Conservation (phyloP, 345 rosid species). For the Lepidium aucheri region DNA sequence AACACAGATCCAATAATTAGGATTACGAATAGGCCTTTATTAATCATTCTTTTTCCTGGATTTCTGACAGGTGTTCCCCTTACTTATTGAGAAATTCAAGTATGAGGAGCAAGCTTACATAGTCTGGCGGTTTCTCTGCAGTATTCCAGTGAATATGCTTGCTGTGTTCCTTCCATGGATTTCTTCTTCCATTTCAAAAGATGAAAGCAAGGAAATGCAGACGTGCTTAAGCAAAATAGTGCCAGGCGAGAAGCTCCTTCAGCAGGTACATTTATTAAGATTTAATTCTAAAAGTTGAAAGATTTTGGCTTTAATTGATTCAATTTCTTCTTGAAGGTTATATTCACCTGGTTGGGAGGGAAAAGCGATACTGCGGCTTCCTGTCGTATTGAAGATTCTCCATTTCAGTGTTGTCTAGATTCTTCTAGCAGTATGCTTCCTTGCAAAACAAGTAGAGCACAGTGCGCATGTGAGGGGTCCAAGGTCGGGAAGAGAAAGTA, state of each 20-base stretch:
- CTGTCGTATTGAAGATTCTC: constrained; percentile 28
- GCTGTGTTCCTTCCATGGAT: constrained; percentile 86
- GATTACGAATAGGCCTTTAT: not conserved
- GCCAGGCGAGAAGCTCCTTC: constrained; percentile 75
- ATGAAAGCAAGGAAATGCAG: constrained; percentile 65
- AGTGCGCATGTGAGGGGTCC: constrained; percentile 45
- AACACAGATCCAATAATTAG: not conserved
- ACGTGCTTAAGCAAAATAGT: constrained; percentile 68
- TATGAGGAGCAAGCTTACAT: constrained; percentile 81
- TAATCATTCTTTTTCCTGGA: not conserved
- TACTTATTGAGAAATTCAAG: constrained; percentile 72
- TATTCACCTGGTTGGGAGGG: constrained; percentile 75
- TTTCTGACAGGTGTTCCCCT: constrained; percentile 60
- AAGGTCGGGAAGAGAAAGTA: constrained; percentile 68
- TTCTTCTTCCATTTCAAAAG: constrained; percentile 60
- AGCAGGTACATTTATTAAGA: constrained; percentile 40
- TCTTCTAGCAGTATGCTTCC: constrained; percentile 31
- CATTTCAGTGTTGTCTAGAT: constrained; percentile 28
- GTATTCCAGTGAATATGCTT: constrained; percentile 89
- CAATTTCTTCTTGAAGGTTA: constrained; percentile 38
- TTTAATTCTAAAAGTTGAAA: not conserved
- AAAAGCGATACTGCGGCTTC: constrained; percentile 22
- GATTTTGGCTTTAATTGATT: constrained; percentile 6
- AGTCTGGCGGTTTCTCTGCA: constrained; percentile 89
- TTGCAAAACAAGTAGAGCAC: constrained; percentile 30